phyloP scores from a whole-genome alignment of 129 eudicot genomes.

The Lactuca sativa region DNA sequence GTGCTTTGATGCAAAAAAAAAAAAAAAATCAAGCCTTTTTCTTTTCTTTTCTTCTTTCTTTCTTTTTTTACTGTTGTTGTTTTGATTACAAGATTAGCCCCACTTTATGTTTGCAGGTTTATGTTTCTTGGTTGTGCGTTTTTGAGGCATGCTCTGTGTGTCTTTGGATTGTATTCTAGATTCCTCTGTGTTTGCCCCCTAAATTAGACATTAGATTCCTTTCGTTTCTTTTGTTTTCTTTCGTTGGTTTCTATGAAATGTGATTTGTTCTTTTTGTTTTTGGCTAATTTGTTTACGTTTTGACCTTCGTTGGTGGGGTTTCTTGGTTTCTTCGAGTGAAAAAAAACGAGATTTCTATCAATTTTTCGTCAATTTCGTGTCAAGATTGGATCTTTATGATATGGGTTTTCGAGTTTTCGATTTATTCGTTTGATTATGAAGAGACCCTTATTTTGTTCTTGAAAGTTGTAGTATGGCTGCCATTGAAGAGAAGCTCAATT shows the following conservation, averaged over 20 bases:
- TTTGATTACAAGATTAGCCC: constrained; percentile 56
- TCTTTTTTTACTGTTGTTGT: constrained; percentile 40
- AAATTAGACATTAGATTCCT: constrained; percentile 37
- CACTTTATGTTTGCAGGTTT: constrained; percentile 76
- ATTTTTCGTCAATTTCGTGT: constrained; percentile 9
- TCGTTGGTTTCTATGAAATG: constrained; percentile 19
- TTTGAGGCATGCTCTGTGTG: constrained; percentile 57
- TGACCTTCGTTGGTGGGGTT: constrained; percentile 16
- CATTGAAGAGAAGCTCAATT: constrained; percentile 73
- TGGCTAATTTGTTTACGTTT: neutral
- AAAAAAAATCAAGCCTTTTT: constrained; percentile 40
- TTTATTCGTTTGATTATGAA: constrained; percentile 26
- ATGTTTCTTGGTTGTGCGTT: constrained; percentile 86
- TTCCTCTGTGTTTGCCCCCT: constrained; percentile 43
- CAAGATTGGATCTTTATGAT: constrained; percentile 26
- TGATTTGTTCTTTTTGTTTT: constrained; percentile 27
- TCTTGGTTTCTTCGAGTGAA: constrained; percentile 7
- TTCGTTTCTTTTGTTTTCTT: constrained; percentile 29
- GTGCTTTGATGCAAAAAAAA: constrained; percentile 78
- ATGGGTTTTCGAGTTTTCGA: constrained; percentile 20
- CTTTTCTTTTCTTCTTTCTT: constrained; percentile 26
- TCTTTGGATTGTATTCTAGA: constrained; percentile 49
- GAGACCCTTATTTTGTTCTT: constrained; percentile 15
- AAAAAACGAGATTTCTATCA: neutral
- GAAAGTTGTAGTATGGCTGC: constrained; percentile 39